Percentiles rank a stretch among this genome's conserved stretches.
Conservation (phyloP, 129 eudicot species). For the Rutidosis leptorrhynchoides region DNA sequence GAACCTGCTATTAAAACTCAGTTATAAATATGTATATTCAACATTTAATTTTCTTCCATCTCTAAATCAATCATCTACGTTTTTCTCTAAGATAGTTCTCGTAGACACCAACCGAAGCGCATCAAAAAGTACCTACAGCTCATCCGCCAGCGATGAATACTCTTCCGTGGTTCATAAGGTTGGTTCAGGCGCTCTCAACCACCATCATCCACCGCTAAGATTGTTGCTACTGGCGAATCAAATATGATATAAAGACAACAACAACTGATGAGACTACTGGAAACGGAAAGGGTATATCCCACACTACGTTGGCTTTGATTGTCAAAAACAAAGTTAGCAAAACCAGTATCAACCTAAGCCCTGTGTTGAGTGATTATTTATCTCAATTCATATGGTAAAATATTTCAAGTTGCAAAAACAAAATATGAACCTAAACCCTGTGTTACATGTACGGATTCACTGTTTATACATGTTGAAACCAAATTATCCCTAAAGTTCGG, state of each 20-base stretch:
- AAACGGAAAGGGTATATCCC: slow-evolving; percentile 34
- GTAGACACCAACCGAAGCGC: slow-evolving; percentile 17
- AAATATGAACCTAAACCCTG: too few species aligned
- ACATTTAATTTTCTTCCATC: neutral
- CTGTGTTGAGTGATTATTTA: too few species aligned
- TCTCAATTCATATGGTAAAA: too few species aligned
- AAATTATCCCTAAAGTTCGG: too few species aligned
- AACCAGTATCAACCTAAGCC: too few species aligned
- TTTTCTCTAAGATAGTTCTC: slow-evolving; percentile 11
- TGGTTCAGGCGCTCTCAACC: neutral
- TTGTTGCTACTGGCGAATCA: slow-evolving; percentile 29
- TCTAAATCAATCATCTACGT: neutral
- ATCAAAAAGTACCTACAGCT: slow-evolving; percentile 6
- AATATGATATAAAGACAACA: slow-evolving; percentile 28
- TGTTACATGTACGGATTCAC: too few species aligned
- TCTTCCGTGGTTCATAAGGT: slow-evolving; percentile 3
- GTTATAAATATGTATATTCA: slow-evolving; percentile 16
- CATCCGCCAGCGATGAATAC: slow-evolving; percentile 31
- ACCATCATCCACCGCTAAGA: slow-evolving; percentile 35
- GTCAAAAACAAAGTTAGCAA: slow-evolving; percentile 47
- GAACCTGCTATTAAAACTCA: neutral
- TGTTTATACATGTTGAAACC: too few species aligned
- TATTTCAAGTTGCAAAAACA: too few species aligned
- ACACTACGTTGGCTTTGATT: slow-evolving; percentile 37
- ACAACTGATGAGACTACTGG: slow-evolving; percentile 47